Conservation (phyloP, 225 moss, liverwort and hornwort species). For the Straminergon stramineum region DNA sequence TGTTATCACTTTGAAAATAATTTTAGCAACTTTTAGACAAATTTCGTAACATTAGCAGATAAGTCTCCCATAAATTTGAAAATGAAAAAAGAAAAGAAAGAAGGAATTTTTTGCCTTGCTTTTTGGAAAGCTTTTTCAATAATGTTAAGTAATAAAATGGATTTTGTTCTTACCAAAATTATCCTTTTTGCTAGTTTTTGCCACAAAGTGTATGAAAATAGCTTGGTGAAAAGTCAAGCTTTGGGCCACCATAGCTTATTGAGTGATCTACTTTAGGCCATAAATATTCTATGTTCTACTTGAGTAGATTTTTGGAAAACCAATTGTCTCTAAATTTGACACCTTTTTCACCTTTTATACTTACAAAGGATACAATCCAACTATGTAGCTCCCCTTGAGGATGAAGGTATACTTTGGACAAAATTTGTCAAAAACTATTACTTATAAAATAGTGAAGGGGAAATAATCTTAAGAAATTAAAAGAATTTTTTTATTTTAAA, state of each 20-base stretch:
- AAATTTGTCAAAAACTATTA: too few relatives aligned
- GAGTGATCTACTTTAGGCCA: not conserved
- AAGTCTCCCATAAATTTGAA: not conserved
- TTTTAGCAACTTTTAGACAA: not conserved
- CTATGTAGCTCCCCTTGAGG: rapidly evolving
- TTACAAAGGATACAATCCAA: not conserved
- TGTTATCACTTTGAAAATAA: not conserved
- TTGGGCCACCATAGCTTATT: rapidly evolving
- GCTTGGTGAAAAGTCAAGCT: not conserved
- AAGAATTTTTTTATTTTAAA: not conserved
- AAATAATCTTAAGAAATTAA: too few relatives aligned
- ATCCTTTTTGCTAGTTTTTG: rapidly evolving
- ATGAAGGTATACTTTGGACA: not conserved
- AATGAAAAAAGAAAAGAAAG: too few relatives aligned
- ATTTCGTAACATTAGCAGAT: rapidly evolving
- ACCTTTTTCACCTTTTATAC: not conserved
- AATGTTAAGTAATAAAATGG: not conserved
- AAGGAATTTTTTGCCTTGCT: rapidly evolving
- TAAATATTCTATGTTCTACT: not conserved
- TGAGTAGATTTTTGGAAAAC: not conserved
- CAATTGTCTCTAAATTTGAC: not conserved
- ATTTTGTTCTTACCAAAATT: not conserved
- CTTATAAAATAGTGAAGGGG: not conserved
- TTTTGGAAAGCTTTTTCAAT: not conserved
- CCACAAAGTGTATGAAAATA: rapidly evolving